Evolutionary conservation across 2,329 filamentous ascomycete genomes (phyloP).

Genomic region (Emericellopsis cladophorae): DNA sequence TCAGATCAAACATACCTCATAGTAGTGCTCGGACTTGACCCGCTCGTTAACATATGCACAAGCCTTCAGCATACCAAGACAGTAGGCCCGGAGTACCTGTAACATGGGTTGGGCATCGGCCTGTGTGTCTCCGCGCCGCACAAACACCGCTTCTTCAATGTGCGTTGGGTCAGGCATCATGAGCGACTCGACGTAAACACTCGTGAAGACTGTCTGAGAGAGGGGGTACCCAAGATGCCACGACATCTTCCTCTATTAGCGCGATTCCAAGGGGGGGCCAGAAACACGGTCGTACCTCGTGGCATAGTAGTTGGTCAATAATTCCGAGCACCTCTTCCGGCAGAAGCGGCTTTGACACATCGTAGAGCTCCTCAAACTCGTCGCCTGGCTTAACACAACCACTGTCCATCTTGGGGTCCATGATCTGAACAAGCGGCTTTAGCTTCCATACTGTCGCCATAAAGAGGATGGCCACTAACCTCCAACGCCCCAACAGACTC

Average conservation of each 20-base stretch:
- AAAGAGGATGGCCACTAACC: slow-evolving; percentile 23
- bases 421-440: slow-evolving; percentile 51
- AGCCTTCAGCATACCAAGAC: slow-evolving; percentile 69
- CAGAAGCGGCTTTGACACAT: slow-evolving; percentile 53
- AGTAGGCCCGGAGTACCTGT: slow-evolving; percentile 70
- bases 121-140: slow-evolving; percentile 17
- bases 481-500: slow-evolving; percentile 84
- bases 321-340: slow-evolving; percentile 81
- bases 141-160: slow-evolving; percentile 55
- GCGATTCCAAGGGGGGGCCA: background rate
- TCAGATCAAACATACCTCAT: slow-evolving; percentile 47
- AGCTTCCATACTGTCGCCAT: background rate
- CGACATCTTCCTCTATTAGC: slow-evolving; percentile 51
- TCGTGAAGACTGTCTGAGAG: slow-evolving; percentile 89
- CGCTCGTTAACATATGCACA: slow-evolving; percentile 68
- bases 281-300: slow-evolving; percentile 55
- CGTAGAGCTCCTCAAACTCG: slow-evolving; percentile 72
- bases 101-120: slow-evolving; percentile 33
- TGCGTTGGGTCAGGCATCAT: slow-evolving; percentile 55
- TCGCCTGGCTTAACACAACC: slow-evolving; percentile 70
- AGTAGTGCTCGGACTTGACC: slow-evolving; percentile 76
- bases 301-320: slow-evolving; percentile 82
- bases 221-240: slow-evolving; percentile 96
- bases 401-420: slow-evolving; percentile 99
- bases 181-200: slow-evolving; percentile 76